Evolutionary conservation across 768 basidiomycete genomes (phyloP), one percentile per base, ranked within the genome.

Genomic region (Mycena venus): DNA sequence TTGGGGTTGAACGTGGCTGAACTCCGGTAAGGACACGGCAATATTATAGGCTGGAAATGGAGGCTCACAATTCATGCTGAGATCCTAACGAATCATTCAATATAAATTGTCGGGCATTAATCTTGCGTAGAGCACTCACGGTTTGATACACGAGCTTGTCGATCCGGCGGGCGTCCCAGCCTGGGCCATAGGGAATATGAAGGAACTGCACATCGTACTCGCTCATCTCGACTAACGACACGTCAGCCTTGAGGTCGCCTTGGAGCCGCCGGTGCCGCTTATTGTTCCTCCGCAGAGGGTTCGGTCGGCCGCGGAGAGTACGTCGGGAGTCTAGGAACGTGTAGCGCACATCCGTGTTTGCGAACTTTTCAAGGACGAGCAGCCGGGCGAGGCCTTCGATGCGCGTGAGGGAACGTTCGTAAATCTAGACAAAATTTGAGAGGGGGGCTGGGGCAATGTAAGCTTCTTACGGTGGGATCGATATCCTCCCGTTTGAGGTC

Each of bases 361-460:
- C 80, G 12, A 91, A 83, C 72, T 88, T 90, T 77, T 92, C 91
- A 5, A 93, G 82, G 0, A 91, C 91, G 15, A 93, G 84, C 9
- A 93, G 87, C 5, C 91, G 87, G 9, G 90, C 91, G 4, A 92
- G 86, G 14, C 91, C 92, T 78, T 89, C 85, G 56, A 91, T 87
- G 23, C 87, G 86, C 1, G 80, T 79, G 53, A 92, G 88, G 14
- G 90, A 84, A 15, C 92, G 88, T 78, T 92, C 91, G 70, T 85
- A 91, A 31, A 91, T 92, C 91, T 64, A n/a, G 90, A 53, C 12
- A n/a, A 31, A 67, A n/a, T 27, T n/a, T 6, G 32, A 44, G 51
- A 58, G 27, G 68, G 17, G 63, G 2, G 49, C 25, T 36, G n/a
- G n/a, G n/a, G n/a, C n/a, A n/a, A n/a, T n/a, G 29, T 53, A 44